Conservation (phyloP, 2,329 filamentous ascomycete genomes). For the Sclerotinia sclerotiorum region DNA sequence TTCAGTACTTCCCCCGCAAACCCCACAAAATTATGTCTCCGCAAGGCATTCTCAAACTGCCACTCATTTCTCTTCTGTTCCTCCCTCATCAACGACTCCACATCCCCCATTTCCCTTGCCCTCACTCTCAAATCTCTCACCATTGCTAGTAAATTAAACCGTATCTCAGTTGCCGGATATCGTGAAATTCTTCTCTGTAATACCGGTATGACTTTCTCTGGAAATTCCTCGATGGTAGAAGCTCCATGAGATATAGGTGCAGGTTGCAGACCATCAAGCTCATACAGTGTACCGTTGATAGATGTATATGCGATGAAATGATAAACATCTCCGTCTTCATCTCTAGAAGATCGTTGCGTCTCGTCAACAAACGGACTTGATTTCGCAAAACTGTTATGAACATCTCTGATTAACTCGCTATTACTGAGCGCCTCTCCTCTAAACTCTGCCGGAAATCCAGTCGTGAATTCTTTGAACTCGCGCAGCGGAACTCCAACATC, state of each 20-base stretch:
- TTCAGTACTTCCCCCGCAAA: slow-evolving; percentile 90
- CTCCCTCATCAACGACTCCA: slow-evolving; percentile 74
- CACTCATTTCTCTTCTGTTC: slow-evolving; percentile 81
- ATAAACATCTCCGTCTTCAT: slow-evolving; percentile 81
- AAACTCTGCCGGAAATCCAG: slow-evolving; percentile 64
- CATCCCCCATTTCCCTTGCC: slow-evolving; percentile 79
- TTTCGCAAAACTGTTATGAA: slow-evolving; percentile 73
- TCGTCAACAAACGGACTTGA: slow-evolving; percentile 90
- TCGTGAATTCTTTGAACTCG: slow-evolving; percentile 72
- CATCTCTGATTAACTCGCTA: slow-evolving; percentile 57
- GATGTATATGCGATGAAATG: slow-evolving; percentile 96
- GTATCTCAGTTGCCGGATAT: slow-evolving; percentile 84
- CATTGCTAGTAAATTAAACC: slow-evolving; percentile 95
- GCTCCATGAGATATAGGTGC: slow-evolving; percentile 85
- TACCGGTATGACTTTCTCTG: slow-evolving; percentile 80
- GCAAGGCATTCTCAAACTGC: slow-evolving; percentile 91
- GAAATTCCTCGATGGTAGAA: slow-evolving; percentile 70
- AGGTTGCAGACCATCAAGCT: slow-evolving; percentile 91
- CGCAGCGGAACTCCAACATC: slow-evolving; percentile 60
- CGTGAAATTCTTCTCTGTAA: slow-evolving; percentile 78
- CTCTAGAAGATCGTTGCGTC: slow-evolving; percentile 67
- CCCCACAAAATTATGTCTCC: slow-evolving; percentile 93
- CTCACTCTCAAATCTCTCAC: slow-evolving; percentile 76
- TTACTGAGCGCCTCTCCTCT: slow-evolving; percentile 71
- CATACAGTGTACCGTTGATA: slow-evolving; percentile 78